phyloP scores from a whole-genome alignment of 2,329 filamentous ascomycete genomes.

The Clonostachys rhizophaga region DNA sequence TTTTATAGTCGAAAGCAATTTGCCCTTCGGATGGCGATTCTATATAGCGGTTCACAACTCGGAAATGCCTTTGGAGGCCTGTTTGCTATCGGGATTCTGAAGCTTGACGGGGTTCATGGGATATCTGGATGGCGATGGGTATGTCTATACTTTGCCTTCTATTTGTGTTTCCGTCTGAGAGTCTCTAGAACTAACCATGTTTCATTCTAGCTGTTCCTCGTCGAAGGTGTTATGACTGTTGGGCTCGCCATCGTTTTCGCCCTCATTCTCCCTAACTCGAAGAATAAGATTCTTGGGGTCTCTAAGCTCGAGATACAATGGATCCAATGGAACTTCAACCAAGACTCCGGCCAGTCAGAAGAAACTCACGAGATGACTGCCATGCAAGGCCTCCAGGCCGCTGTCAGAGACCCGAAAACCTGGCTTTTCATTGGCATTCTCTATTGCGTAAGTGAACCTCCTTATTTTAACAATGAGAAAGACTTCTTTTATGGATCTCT shows the following conservation, averaged over 20 bases:
- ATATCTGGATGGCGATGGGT: slow-evolving; percentile 48
- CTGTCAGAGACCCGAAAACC: slow-evolving; percentile 23
- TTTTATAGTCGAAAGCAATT: slow-evolving; percentile 59
- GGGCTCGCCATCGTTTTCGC: slow-evolving; percentile 6
- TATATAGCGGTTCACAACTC: slow-evolving; percentile 25
- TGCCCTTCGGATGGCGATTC: slow-evolving; percentile 23
- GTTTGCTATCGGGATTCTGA: slow-evolving; percentile 40
- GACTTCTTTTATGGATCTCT: neutral
- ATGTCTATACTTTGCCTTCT: slow-evolving; percentile 9
- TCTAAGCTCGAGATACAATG: slow-evolving; percentile 7
- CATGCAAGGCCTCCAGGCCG: slow-evolving; percentile 12
- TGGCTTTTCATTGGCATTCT: slow-evolving; percentile 26
- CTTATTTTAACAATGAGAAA: neutral
- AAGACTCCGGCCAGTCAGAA: neutral
- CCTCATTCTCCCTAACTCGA: slow-evolving; percentile 8
- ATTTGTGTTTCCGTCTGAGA: neutral
- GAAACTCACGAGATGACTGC: slow-evolving; percentile 8
- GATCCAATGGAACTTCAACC: slow-evolving; percentile 7
- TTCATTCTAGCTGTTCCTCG: slow-evolving; percentile 1
- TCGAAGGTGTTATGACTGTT: slow-evolving; percentile 8
- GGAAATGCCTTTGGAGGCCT: slow-evolving; percentile 44
- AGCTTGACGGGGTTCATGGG: slow-evolving; percentile 36
- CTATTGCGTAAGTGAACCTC: slow-evolving; percentile 9
- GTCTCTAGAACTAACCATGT: neutral
- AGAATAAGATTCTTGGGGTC: slow-evolving; percentile 8